Base-by-base conservation (phyloP, 805 yeast genomes). In the Metschnikowia drakensbergensis region DNA sequence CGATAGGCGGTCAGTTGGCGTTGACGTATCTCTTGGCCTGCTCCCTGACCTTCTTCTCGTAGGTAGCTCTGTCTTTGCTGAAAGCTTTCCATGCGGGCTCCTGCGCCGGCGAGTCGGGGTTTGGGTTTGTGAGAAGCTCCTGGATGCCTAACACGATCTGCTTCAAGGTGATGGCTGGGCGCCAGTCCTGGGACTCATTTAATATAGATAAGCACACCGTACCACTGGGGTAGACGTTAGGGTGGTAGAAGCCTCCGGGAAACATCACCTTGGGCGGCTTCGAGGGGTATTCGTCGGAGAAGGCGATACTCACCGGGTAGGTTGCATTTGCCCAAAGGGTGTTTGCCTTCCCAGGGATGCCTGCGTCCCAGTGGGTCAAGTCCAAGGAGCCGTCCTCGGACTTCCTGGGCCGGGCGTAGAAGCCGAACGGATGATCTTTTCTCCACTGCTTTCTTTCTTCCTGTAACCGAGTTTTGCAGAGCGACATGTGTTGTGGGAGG, bases 371-470 rank as follows among this genome's bases (percentile, higher is more conserved):
- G 60, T 69, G 77, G 61, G 86, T 86, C 53, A 94, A 74, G 66
- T 94, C 90, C 53, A 94, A 73, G 0, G 89, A 72, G 3, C 99
- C 99, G 61, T 90, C 96, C 1, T 73, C 60, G n/a, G 76, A 73
- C 64, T 87, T 91, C 26, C 71, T 63, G 10, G 99, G 99, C 62
- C 88, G 88, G 34, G 99, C 99, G 57, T 71, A 91, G 68, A 94
- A 94, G 6, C 98, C 98, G 68, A 91, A 94, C 0, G 99, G 99
- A 64, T 94, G 99, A 65, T 90, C 97, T 65, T 89, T 92, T 58
- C 99, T 82, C 99, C 99, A 94, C 66, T 86, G 89, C 69, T 91
- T 92, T 67, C 99, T 84, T 55, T 92, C 99, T 67, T 90, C 96
- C 62, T 91, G 97, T 36, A 92, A 79, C 59, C 99, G 81, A 50